phyloP scores from a whole-genome alignment of 495 filamentous ascomycete species.

The Jackrogersella multiformis region DNA sequence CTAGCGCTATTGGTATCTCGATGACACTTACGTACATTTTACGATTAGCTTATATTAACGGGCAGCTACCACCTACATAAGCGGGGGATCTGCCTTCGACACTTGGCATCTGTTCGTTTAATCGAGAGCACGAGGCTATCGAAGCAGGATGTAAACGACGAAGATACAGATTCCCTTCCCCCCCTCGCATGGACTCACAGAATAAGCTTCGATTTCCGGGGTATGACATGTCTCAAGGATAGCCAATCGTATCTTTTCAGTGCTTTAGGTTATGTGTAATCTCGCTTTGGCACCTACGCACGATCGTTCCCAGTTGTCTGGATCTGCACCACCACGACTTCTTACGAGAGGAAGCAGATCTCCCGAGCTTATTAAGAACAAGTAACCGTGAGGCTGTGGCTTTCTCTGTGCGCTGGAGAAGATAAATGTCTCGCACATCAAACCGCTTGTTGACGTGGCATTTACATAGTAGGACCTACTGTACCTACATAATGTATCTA shows the following conservation, averaged over 20 bases:
- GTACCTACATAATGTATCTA: no score
- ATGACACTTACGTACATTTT: no score
- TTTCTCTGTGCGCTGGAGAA: not conserved
- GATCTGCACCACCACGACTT: constrained; percentile 20
- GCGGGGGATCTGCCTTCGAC: constrained; percentile 23
- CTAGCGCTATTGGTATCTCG: no score
- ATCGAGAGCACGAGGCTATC: not conserved
- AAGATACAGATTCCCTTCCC: not conserved
- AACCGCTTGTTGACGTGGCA: constrained; percentile 25
- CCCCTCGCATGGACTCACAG: not conserved
- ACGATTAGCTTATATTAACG: no score
- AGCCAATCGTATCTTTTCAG: constrained; percentile 21
- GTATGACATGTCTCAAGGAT: constrained; percentile 20
- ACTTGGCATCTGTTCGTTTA: constrained; percentile 21
- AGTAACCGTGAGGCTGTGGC: constrained; percentile 25
- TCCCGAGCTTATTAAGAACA: constrained; percentile 20
- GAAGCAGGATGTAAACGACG: not conserved
- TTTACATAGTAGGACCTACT: no score
- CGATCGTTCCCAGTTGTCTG: constrained; percentile 9
- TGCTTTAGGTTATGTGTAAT: constrained; percentile 2
- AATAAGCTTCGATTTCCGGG: not conserved
- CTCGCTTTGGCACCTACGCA: not conserved
- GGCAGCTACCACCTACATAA: no score
- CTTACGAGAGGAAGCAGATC: constrained; percentile 30
- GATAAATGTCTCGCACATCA: constrained; percentile 8